Percentiles rank a stretch among this genome's conserved stretches.
Evolutionary conservation across 805 yeast genomes (phyloP).

Genomic region (Kodamaea leandrae): DNA sequence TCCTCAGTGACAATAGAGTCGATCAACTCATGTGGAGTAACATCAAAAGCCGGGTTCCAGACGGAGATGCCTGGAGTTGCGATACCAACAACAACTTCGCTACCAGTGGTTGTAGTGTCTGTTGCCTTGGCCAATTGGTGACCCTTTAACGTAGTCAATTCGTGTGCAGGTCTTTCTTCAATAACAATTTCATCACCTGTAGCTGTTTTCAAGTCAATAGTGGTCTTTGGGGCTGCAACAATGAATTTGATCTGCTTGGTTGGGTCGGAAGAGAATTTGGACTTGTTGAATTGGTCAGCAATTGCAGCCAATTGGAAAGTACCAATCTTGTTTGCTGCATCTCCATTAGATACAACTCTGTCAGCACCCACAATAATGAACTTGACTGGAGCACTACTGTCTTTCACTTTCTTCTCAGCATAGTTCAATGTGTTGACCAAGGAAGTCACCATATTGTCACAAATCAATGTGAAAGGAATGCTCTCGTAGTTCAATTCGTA

Average conservation of each 20-base stretch:
- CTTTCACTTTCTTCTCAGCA: slow-evolving; percentile 22
- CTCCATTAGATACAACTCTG: slow-evolving; percentile 89
- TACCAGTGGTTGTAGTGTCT: slow-evolving; percentile 22
- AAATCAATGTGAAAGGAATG: slow-evolving; percentile 83
- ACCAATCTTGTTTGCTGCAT: slow-evolving; percentile 95
- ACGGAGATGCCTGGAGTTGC: slow-evolving; percentile 85
- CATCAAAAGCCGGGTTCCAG: slow-evolving; percentile 97
- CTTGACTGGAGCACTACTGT: slow-evolving; percentile 62
- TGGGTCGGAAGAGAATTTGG: slow-evolving; percentile 8
- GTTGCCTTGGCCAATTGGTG: slow-evolving; percentile 15
- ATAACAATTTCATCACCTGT: slow-evolving; percentile 76
- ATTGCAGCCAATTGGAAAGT: slow-evolving; percentile 83
- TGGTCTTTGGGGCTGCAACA: slow-evolving; percentile 94
- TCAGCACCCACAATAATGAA: slow-evolving; percentile 95
- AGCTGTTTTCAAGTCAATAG: slow-evolving; percentile 68
- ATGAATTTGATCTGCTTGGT: slow-evolving; percentile 65
- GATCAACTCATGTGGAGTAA: slow-evolving; percentile 78
- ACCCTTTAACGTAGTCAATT: slow-evolving; percentile 76
- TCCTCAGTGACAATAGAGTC: slow-evolving; percentile 90
- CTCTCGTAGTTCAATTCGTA: slow-evolving; percentile 82
- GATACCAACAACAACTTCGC: slow-evolving; percentile 57
- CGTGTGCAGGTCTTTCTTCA: slow-evolving; percentile 82
- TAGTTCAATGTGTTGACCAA: slow-evolving; percentile 50
- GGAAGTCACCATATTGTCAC: slow-evolving; percentile 90
- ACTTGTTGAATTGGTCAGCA: slow-evolving; percentile 48